Evolutionary conservation across 768 basidiomycete species (phyloP).

Genomic region (Lactarius vividus): DNA sequence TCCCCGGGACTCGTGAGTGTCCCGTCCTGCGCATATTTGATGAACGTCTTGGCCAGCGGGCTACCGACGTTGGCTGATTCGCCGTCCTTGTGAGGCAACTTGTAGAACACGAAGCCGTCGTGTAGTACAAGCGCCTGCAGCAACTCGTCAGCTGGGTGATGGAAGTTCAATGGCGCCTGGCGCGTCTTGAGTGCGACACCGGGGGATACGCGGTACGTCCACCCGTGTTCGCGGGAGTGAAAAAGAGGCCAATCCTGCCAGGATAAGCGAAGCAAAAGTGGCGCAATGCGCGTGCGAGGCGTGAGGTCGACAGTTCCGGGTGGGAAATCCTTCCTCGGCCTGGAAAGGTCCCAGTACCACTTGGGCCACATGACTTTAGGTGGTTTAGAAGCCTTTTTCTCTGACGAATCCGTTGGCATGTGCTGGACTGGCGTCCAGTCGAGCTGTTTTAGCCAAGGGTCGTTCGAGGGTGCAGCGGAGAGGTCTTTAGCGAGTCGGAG

Average conservation of each 20-base stretch:
- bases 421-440: slow-evolving; percentile 54
- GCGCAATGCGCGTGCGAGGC: slow-evolving; percentile 75
- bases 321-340: slow-evolving; percentile 61
- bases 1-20: slow-evolving; percentile 78
- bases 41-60: slow-evolving; percentile 84
- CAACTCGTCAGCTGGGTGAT: slow-evolving; percentile 57
- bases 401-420: neutral
- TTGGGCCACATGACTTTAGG: slow-evolving; percentile 79
- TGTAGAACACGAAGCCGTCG: slow-evolving; percentile 70
- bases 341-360: slow-evolving; percentile 93
- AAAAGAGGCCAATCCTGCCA: slow-evolving; percentile 89
- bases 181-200: slow-evolving; percentile 45
- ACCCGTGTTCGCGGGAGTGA: slow-evolving; percentile 83
- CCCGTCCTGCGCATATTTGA: slow-evolving; percentile 85
- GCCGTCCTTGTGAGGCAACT: slow-evolving; percentile 95
- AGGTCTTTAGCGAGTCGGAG: slow-evolving; percentile 42
- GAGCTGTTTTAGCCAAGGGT: slow-evolving; percentile 63
- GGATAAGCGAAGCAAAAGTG: slow-evolving; percentile 78
- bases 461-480: slow-evolving; percentile 31
- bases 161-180: slow-evolving; percentile 52
- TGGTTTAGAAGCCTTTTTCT: slow-evolving; percentile 30
- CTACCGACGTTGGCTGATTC: slow-evolving; percentile 94
- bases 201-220: slow-evolving; percentile 77
- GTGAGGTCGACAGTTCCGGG: slow-evolving; percentile 84
- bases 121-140: slow-evolving; percentile 50